These are phyloP conservation scores for Theileria parva DNA, from an alignment of 169 alveolate species.

Conservation along the genomic window DNA sequence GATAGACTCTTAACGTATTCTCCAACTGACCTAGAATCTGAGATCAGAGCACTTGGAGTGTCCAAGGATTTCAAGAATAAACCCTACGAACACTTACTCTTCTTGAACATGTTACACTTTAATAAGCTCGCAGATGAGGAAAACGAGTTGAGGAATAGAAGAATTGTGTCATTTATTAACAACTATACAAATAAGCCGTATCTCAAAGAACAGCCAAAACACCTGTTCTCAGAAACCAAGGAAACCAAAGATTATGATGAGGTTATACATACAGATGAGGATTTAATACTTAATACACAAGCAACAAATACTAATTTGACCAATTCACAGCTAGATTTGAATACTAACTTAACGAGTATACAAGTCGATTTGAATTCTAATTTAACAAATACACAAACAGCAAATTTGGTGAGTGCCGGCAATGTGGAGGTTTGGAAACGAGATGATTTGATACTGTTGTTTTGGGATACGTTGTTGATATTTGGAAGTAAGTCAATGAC, in stretches of 20 bases:
- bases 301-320: background rate
- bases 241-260: conserved; percentile 8
- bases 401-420: background rate
- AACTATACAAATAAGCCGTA: conserved; percentile 43
- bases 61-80: conserved; percentile 44
- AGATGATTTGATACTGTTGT: conserved; percentile 45
- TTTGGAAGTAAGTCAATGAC: conserved; percentile 61
- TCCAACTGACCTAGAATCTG: conserved; percentile 39
- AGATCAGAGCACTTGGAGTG: conserved; percentile 26
- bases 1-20: conserved; percentile 44
- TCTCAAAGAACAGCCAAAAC: conserved; percentile 41
- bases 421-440: conserved; percentile 28
- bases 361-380: background rate
- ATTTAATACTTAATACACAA: background rate
- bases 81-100: conserved; percentile 43
- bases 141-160: conserved; percentile 47
- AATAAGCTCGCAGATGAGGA: conserved; percentile 56
- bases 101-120: conserved; percentile 60
- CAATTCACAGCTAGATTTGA: background rate
- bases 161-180: conserved; percentile 51
- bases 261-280: conserved; percentile 28
- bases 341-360: too few species aligned
- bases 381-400: background rate
- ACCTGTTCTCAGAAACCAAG: conserved; percentile 43
- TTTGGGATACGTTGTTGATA: conserved; percentile 61